These are phyloP conservation scores for Juglanconis oblonga DNA, from an alignment of 2,329 filamentous ascomycete species.

Conservation along the genomic window DNA sequence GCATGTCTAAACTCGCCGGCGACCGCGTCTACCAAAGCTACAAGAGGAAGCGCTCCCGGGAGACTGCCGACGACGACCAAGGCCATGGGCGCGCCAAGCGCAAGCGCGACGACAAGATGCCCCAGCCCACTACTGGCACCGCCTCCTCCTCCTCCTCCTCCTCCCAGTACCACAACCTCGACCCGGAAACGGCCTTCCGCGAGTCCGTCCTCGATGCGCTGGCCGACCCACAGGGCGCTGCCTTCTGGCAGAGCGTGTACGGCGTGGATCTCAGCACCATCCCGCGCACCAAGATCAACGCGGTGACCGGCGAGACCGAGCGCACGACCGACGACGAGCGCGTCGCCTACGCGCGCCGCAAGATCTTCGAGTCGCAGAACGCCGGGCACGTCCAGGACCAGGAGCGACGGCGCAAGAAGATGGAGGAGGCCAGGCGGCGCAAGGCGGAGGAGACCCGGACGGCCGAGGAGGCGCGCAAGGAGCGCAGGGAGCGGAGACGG, in stretches of 20 bases:
- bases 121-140: neutral
- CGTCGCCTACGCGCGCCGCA: slow-evolving; percentile 74
- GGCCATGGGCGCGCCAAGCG: neutral
- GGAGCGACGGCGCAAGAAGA: slow-evolving; percentile 46
- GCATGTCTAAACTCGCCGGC: neutral
- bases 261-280: slow-evolving; percentile 91
- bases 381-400: slow-evolving; percentile 78
- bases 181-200: slow-evolving; percentile 76
- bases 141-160: slow-evolving; percentile 12
- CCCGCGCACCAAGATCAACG: slow-evolving; percentile 41
- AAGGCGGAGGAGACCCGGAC: slow-evolving; percentile 32
- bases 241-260: slow-evolving; percentile 96
- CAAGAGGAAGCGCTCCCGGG: slow-evolving; percentile 22
- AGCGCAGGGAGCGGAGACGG: slow-evolving; percentile 56
- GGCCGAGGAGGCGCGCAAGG: slow-evolving; percentile 46
- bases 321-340: slow-evolving; percentile 93
- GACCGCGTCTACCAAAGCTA: slow-evolving; percentile 10
- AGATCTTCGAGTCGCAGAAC: slow-evolving; percentile 96
- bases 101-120: neutral
- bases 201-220: slow-evolving; percentile 96
- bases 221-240: slow-evolving; percentile 92
- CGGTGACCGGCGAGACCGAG: slow-evolving; percentile 60
- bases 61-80: neutral
- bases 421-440: slow-evolving; percentile 43
- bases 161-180: slow-evolving; percentile 38